Evolutionary conservation across 306 rosid genomes (phyloP).

Genomic region (Castanopsis chinensis): DNA sequence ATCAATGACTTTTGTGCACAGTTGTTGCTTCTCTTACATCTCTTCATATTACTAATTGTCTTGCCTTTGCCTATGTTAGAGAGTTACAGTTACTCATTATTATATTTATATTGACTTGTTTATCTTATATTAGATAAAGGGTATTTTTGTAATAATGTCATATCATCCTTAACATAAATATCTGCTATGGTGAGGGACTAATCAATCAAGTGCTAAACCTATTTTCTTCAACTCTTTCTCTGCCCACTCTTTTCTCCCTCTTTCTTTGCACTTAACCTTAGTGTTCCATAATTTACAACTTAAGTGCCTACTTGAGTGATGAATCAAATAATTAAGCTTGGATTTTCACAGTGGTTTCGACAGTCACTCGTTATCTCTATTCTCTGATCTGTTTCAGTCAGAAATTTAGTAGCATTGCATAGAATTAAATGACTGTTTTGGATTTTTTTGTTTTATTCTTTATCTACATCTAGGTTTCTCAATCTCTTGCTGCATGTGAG

Average conservation of each 20-base stretch:
- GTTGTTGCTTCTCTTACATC: background rate
- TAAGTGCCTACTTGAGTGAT: background rate
- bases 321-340: background rate
- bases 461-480: conserved; percentile 62
- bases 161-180: background rate
- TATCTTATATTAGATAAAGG: no score
- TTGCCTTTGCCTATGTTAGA: no score
- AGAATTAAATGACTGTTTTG: background rate
- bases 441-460: conserved; percentile 17
- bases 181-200: no score
- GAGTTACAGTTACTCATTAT: no score
- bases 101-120: no score
- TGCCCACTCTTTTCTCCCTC: no score
- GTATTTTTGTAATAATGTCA: no score
- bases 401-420: background rate
- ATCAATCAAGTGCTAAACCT: no score
- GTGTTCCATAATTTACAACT: no score
- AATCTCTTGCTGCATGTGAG: conserved; percentile 95
- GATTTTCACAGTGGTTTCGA: background rate
- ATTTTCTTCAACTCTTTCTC: background rate
- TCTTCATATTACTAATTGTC: background rate
- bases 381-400: background rate
- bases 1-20: background rate
- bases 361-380: background rate
- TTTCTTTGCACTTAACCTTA: no score